Base-by-base conservation (phyloP, 108 stramenopile species). In the Cyclostephanos tholiformis region DNA sequence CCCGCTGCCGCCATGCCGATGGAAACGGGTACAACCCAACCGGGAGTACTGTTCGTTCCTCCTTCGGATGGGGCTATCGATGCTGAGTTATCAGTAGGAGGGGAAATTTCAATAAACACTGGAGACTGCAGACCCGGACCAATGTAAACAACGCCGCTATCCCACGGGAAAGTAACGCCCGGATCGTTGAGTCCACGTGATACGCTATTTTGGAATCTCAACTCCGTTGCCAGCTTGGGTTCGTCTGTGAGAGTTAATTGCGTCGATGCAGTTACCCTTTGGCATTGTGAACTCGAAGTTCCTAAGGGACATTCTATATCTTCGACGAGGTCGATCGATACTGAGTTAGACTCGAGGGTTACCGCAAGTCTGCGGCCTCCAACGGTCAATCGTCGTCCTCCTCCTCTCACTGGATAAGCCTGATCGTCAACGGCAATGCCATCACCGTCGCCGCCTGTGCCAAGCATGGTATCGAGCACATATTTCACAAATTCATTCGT, bases 131-230 rank as follows among this genome's bases (percentile, higher is more conserved):
- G 22, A 43, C 41, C 22, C 16, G 59, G 59, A 38, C 25, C 71
- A 19, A 20, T 17, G 60, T 63, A 46, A 4, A 52, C 20, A 22
- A 72, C 9, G 51, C 62, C 62, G 53, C 71, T 72, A 19, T 62
- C 62, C 4, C 2, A 39, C 30, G 62, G 62, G 43, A 72, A 72
- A 17, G 48, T 2, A 20, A 51, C 6, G 4, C 51, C 62, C 2
- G 30, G 49, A 19, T 63, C 36, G 32, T 13, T 16, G 19, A 72
- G 43, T 17, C 62, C 61, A n/a, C 35, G 32, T 4, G 60, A 20
- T 8, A 72, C 38, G 32, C 60, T 51, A 25, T 50, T 30, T 19
- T 52, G 50, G 43, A 62, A 72, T 48, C 19, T 8, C 13, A 41
- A 35, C 32, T 62, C 30, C 6, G 57, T 72, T 3, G 38, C 60